phyloP scores from a whole-genome alignment of 2,329 filamentous ascomycete species.

The Pestalotiopsis fici region DNA sequence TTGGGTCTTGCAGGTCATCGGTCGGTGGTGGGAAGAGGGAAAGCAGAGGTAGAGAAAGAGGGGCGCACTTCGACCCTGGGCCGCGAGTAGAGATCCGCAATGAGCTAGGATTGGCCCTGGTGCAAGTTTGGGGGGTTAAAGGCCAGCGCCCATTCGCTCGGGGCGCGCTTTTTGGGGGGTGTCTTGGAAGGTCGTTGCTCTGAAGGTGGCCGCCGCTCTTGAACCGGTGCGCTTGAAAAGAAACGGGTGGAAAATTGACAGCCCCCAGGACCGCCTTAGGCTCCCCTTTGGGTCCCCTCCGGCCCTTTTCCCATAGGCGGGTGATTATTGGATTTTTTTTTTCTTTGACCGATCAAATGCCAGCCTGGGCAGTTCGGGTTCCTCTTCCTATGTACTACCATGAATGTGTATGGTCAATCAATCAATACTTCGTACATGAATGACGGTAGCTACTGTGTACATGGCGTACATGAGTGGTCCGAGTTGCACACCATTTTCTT shows the following conservation, averaged over 20 bases:
- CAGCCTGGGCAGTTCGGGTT: not conserved
- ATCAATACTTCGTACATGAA: not conserved
- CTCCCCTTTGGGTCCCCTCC: not conserved
- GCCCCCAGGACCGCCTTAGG: not conserved
- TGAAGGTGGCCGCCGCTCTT: not conserved
- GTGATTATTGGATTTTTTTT: not conserved
- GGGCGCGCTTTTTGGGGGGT: not conserved
- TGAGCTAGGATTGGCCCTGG: not conserved
- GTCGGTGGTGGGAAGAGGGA: not conserved
- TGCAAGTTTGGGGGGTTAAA: not conserved
- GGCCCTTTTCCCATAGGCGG: not conserved
- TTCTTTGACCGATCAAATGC: not conserved
- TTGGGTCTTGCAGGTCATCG: not conserved
- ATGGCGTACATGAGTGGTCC: not conserved
- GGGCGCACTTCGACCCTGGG: not conserved
- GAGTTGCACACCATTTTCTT: not conserved
- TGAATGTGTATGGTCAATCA: too few species aligned
- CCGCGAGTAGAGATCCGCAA: not conserved
- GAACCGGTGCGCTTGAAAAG: not conserved
- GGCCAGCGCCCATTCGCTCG: not conserved
- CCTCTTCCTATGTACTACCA: not conserved
- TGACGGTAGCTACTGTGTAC: not conserved
- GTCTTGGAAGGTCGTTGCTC: not conserved
- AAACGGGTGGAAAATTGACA: conserved; percentile 3
- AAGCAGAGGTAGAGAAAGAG: not conserved